These are phyloP conservation scores for Agroathelia rolfsii DNA, from an alignment of 1,284 basidiomycete genomes.

Conservation along the genomic window DNA sequence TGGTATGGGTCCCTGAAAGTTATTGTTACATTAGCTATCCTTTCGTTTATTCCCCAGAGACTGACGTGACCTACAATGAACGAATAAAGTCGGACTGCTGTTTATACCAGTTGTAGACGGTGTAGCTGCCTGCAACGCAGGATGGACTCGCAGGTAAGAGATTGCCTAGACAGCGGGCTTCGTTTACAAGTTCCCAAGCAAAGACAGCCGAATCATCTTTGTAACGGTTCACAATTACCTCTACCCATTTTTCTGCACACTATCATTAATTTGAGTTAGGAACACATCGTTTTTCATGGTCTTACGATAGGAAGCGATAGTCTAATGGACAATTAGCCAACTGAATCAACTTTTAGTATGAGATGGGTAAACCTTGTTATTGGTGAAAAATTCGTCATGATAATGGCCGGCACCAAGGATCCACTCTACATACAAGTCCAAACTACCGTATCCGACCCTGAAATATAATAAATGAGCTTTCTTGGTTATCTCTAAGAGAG, in stretches of 20 bases:
- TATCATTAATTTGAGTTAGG: slow-evolving; percentile 1
- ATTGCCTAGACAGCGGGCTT: slow-evolving; percentile 47
- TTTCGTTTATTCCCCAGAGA: neutral
- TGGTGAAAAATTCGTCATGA: slow-evolving; percentile 44
- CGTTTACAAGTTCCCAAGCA: slow-evolving; percentile 52
- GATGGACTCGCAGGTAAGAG: slow-evolving; percentile 32
- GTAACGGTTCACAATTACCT: slow-evolving; percentile 44
- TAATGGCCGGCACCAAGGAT: slow-evolving; percentile 32
- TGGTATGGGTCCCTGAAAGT: slow-evolving; percentile 38
- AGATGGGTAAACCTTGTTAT: no score
- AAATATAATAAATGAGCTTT: neutral
- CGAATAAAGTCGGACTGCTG: slow-evolving; percentile 40
- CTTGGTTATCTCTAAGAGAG: neutral
- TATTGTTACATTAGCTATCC: neutral
- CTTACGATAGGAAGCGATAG: slow-evolving; percentile 40
- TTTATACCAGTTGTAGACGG: slow-evolving; percentile 40
- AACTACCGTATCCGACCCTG: slow-evolving; percentile 26
- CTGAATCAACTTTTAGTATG: no score
- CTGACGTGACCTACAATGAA: slow-evolving; percentile 29
- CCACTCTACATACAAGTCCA: slow-evolving; percentile 44
- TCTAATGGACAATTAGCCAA: no score
- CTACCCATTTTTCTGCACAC: slow-evolving; percentile 38
- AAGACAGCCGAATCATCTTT: slow-evolving; percentile 42
- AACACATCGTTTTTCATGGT: slow-evolving; percentile 1
- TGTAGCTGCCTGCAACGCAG: slow-evolving; percentile 37